Evolutionary conservation across 225 moss, liverwort and hornwort species (phyloP).

Genomic region (Pleurozium schreberi): DNA sequence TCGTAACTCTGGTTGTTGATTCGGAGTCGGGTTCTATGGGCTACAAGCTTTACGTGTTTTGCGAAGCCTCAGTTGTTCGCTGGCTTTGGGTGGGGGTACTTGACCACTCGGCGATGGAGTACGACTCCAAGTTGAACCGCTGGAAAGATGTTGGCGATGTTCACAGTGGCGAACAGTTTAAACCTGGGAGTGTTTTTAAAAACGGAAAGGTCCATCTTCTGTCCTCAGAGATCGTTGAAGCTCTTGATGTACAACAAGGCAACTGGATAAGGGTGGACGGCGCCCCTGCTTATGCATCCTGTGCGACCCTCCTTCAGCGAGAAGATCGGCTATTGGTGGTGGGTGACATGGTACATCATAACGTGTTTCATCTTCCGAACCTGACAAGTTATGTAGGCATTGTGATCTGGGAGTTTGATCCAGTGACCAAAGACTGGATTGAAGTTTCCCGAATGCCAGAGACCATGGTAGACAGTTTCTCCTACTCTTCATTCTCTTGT

Average conservation of each 20-base stretch:
- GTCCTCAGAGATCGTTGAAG: conserved; percentile 31
- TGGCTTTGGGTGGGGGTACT: conserved; percentile 41
- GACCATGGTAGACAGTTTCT: conserved; percentile 25
- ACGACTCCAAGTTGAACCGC: conserved; percentile 25
- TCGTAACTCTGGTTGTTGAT: conserved; percentile 20
- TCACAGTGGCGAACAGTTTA: conserved; percentile 37
- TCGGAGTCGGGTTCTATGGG: not conserved
- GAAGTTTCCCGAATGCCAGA: conserved; percentile 42
- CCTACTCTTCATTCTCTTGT: conserved; percentile 42
- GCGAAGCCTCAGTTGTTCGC: conserved; percentile 27
- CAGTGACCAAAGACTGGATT: conserved; percentile 11
- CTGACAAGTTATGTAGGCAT: conserved; percentile 31
- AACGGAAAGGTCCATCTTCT: conserved; percentile 27
- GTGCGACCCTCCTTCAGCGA: conserved; percentile 31
- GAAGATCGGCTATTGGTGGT: conserved; percentile 35
- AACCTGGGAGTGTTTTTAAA: conserved; percentile 22
- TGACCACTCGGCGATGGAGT: conserved; percentile 42
- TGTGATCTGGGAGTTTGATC: conserved; percentile 41
- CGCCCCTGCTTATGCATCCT: conserved; percentile 33
- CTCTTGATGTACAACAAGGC: conserved; percentile 26
- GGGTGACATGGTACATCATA: conserved; percentile 50
- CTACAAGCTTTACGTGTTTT: conserved; percentile 44
- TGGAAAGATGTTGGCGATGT: conserved; percentile 35
- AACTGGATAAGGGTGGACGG: conserved; percentile 9
- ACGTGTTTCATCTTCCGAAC: conserved; percentile 37